A percentile compares a stretch with the other conserved stretches of the same genome.
These are phyloP conservation scores for Rauvolfia tetraphylla DNA, from an alignment of 257 asterid species.

Conservation along the genomic window DNA sequence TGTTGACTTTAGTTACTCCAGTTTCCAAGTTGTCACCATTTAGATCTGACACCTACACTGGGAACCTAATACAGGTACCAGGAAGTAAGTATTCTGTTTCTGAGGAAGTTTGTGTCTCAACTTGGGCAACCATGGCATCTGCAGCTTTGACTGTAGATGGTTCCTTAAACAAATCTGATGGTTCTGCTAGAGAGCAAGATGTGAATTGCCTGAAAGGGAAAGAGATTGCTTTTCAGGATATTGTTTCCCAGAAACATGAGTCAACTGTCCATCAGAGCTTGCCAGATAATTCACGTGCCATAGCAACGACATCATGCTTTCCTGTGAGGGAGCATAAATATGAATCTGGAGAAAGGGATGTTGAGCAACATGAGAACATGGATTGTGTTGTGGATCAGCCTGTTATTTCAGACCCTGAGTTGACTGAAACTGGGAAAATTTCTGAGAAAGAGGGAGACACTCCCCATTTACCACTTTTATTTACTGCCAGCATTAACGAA, in stretches of 20 bases:
- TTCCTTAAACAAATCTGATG: conserved; percentile 7
- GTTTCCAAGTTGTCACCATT: conserved; percentile 2
- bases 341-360: conserved; percentile 22
- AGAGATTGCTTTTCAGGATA: conserved; percentile 7
- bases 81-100: not conserved
- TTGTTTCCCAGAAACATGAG: conserved; percentile 19
- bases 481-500: not conserved
- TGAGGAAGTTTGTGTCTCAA: not conserved
- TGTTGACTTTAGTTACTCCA: not conserved
- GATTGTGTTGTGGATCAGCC: conserved; percentile 20
- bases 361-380: conserved; percentile 18
- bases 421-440: conserved; percentile 23
- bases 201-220: not conserved
- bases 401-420: conserved; percentile 26
- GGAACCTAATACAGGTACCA: not conserved
- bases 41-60: not conserved
- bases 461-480: conserved; percentile 2
- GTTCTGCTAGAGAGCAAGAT: conserved; percentile 19
- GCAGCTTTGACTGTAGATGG: not conserved
- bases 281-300: conserved; percentile 1
- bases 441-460: conserved; percentile 26
- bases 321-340: conserved; percentile 17
- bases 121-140: not conserved
- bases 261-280: not conserved
- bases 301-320: conserved; percentile 15